Base-by-base conservation (phyloP, 495 filamentous ascomycete species). In the Trichoderma virens region DNA sequence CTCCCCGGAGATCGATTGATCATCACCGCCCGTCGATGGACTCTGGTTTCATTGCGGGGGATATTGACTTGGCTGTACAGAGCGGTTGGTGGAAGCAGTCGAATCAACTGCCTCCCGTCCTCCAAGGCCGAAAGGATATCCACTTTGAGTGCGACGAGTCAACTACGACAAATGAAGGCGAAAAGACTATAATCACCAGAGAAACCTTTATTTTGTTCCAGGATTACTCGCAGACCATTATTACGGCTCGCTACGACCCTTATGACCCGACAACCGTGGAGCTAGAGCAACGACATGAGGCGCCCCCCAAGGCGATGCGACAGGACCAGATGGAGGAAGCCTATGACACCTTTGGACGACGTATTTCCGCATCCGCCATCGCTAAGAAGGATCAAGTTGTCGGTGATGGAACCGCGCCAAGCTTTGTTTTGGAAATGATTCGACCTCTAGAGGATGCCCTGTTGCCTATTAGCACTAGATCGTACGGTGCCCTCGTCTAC, bases 141-240 rank as follows among this genome's bases (percentile, higher is more conserved):
- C 84, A 93, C 30, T 88, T 84, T 62, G 92, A 98, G 71, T 79
- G 87, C 20, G 91, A 96, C 68, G 92, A 97, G 72, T 85, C 87
- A 5, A 84, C 79, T 28, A 83, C 86, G 8, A 78, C 86, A 18
- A 86, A 88, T 39, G 83, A 85, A 18, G 85, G 87, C 47, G 88
- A 88, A 30, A 87, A 86, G 72, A 84, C 82, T 7, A 86, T 80
- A 0, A 77, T 96, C 28, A 86, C 85, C 0, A 92, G 92, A 67
- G 87, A 92, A 61, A 81, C 97, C 32, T 96, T 88, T 70, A 79
- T 97, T 30, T 80, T 98, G 2, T 98, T 88, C 78, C 87, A 91
- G 65, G 94, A 98, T 75, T 98, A 98, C 73, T 97, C 93, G 18
- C 94, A 98, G 72, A 98, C 93, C 0, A 78, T 97, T 65, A 84